Conservation (phyloP, 2,329 filamentous ascomycete genomes). For the Colletotrichum sp. region DNA sequence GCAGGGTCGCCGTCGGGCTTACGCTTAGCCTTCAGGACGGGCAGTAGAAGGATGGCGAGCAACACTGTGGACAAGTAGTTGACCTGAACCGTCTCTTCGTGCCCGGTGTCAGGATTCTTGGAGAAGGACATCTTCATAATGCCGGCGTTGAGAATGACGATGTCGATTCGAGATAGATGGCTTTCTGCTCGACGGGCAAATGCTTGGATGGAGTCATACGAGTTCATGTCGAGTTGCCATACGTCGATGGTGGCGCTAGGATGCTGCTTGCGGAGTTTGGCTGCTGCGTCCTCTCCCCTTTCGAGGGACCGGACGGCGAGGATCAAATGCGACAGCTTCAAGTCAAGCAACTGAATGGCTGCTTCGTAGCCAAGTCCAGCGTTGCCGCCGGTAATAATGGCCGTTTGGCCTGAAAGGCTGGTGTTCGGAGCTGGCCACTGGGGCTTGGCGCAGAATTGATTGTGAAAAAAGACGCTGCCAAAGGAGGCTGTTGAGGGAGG, state of each 20-base stretch:
- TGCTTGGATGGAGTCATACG: constrained; percentile 46
- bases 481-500: not conserved
- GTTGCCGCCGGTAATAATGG: constrained; percentile 56
- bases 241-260: constrained; percentile 46
- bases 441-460: not conserved
- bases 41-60: constrained; percentile 37
- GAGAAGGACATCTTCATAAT: constrained; percentile 28
- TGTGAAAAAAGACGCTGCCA: not conserved
- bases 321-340: constrained; percentile 47
- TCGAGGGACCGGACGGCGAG: constrained; percentile 48
- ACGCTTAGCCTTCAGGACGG: constrained; percentile 31
- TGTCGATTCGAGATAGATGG: constrained; percentile 43
- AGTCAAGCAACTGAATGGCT: constrained; percentile 41
- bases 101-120: constrained; percentile 32
- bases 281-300: constrained; percentile 47
- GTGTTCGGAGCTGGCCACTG: constrained; percentile 16
- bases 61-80: constrained; percentile 42
- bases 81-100: constrained; percentile 46
- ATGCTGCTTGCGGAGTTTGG: constrained; percentile 30
- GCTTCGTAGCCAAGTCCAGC: constrained; percentile 53
- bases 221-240: constrained; percentile 54
- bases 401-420: constrained; percentile 39
- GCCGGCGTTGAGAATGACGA: constrained; percentile 52
- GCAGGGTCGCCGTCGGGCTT: not conserved
- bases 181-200: constrained; percentile 45